A percentile compares a stretch with the other conserved stretches of the same genome.
phyloP scores from a whole-genome alignment of 1,139 yeast species.

The Scheffersomyces stambukii region DNA sequence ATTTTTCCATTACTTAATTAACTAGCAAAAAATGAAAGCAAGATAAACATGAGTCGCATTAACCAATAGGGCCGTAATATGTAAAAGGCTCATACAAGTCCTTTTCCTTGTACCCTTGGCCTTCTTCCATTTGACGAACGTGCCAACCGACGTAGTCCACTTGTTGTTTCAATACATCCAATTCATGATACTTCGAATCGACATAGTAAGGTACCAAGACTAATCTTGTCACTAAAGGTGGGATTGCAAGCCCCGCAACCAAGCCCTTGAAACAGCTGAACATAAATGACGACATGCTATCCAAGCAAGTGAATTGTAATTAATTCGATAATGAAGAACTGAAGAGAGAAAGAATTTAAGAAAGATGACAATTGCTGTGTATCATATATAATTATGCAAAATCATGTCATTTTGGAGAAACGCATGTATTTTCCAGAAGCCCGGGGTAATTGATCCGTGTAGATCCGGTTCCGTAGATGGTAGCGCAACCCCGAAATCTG shows the following conservation, averaged over 20 bases:
- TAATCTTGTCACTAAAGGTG: constrained; percentile 27
- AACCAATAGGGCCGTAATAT: constrained; percentile 14
- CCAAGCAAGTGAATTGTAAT: too few species aligned
- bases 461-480: too few species aligned
- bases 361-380: too few species aligned
- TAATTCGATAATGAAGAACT: too few species aligned
- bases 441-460: too few species aligned
- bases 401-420: too few species aligned
- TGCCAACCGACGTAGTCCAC: constrained; percentile 39
- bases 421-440: too few species aligned
- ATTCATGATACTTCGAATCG: constrained; percentile 22
- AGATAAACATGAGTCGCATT: too few species aligned
- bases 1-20: neutral
- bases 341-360: too few species aligned
- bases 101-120: constrained; percentile 22
- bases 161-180: constrained; percentile 29
- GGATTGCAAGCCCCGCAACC: constrained; percentile 25
- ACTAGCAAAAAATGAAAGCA: neutral
- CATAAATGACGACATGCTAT: neutral
- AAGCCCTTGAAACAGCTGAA: constrained; percentile 17
- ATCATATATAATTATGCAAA: too few species aligned
- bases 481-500: too few species aligned
- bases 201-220: constrained; percentile 22
- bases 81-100: constrained; percentile 30
- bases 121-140: constrained; percentile 30